Evolutionary conservation across 1,284 basidiomycete species (phyloP), one percentile per base, ranked within the genome.

Genomic region (Phellopilus nigrolimitatus): DNA sequence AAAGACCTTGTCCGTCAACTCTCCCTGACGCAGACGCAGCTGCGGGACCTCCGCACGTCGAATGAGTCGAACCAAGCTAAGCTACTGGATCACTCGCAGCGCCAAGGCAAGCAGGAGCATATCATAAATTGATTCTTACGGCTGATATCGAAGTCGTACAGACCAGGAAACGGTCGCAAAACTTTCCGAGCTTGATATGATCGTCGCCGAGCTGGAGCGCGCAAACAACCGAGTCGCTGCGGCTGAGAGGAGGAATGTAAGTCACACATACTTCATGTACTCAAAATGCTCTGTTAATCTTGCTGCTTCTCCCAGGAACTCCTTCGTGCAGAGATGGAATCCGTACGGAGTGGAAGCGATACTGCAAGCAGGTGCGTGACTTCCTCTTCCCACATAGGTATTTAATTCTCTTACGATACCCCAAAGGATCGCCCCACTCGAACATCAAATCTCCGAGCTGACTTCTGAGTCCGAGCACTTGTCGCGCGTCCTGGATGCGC

Each of bases 11-110:
- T 91, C 58, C 82, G 88, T 17, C 94, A 97, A 62, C 77, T 97
- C 2, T 75, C 85, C 19, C 74, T 95, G 10, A 82, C 87, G 36
- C 92, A 90, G 65, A 84, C 82, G 39, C 97, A 99, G 68, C 74
- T 99, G 13, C 81, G 86, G 24, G 93, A 97, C 59, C 75, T 99
- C 30, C 88, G 92, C 47, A 80, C 82, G 42, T 94, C 90, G 1
- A 91, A 97, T 64, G 95, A 98, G 62, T 85, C 82, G 9, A 92
- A 88, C 45, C 91, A 97, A 62, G 92, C 94, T 3, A 92, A 88
- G 65, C 76, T 98, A 7, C 72, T 97, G 47, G 86, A 95, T 59
- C 92, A 92, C 39, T 88, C 82, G 53, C 87, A 93, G 64, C 79
- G 89, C 31, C 90, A 94, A 73, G 92, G 90, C 89, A 58, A 30